These are phyloP conservation scores for Volvariella volvacea DNA, from an alignment of 1,284 basidiomycete genomes.

Conservation along the genomic window DNA sequence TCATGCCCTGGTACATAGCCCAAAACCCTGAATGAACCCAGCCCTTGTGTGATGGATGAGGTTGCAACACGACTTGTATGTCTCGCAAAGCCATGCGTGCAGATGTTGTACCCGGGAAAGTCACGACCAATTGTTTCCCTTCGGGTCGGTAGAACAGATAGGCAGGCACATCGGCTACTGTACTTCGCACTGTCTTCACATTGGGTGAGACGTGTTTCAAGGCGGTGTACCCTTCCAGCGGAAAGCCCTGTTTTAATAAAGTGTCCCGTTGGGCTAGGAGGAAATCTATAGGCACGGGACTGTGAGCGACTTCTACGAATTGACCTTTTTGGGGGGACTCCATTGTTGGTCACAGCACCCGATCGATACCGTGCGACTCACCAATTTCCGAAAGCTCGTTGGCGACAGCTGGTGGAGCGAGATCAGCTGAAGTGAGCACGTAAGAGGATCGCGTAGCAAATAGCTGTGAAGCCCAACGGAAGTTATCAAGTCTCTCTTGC, in stretches of 20 bases:
- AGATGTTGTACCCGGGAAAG: conserved; percentile 40
- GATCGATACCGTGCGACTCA: conserved; percentile 8
- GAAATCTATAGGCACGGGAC: conserved; percentile 28
- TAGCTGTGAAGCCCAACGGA: conserved; percentile 41
- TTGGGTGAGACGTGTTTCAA: conserved; percentile 19
- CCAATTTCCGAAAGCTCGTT: conserved; percentile 38
- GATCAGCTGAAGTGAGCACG: conserved; percentile 29
- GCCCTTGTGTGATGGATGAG: conserved; percentile 29
- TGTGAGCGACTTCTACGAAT: conserved; percentile 43
- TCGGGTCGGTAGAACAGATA: conserved; percentile 36
- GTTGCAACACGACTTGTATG: conserved; percentile 27
- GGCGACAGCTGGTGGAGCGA: conserved; percentile 26
- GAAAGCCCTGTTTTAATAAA: conserved; percentile 33
- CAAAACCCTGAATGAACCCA: conserved; percentile 47
- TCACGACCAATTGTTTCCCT: conserved; percentile 37
- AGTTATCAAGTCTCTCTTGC: conserved; percentile 41
- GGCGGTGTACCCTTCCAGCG: conserved; percentile 40
- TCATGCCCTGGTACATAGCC: conserved; percentile 40
- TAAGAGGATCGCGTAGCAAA: conserved; percentile 35
- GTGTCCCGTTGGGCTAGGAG: conserved; percentile 31
- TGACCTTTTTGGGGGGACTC: conserved; percentile 28
- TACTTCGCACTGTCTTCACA: conserved; percentile 23
- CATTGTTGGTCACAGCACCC: too few relatives aligned
- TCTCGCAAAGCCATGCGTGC: conserved; percentile 37
- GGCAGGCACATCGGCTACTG: conserved; percentile 32